Evolutionary conservation across 495 filamentous ascomycete genomes (phyloP).

Genomic region (Penicillium chermesinum): DNA sequence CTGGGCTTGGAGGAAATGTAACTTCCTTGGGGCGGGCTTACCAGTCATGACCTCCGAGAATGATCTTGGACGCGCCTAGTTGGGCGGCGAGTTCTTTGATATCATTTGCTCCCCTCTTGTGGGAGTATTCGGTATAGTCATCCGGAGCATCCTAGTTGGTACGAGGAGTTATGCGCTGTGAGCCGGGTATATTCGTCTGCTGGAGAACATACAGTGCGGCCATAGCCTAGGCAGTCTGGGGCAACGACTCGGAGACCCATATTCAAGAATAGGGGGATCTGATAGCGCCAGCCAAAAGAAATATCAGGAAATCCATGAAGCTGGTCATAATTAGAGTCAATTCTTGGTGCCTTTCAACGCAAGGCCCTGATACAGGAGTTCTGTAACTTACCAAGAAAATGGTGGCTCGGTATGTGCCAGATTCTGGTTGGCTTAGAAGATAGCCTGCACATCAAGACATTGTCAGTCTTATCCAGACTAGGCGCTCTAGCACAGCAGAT

Average conservation of each 20-base stretch:
- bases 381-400: conserved; percentile 55
- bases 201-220: conserved; percentile 52
- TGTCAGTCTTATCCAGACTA: not conserved
- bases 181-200: not conserved
- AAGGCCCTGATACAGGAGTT: not conserved
- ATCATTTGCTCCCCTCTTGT: conserved; percentile 66
- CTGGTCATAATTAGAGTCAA: conserved; percentile 20
- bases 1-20: too few species aligned
- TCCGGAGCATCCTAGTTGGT: conserved; percentile 50
- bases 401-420: conserved; percentile 51
- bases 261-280: conserved; percentile 71
- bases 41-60: conserved; percentile 88
- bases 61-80: conserved; percentile 53
- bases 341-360: not conserved
- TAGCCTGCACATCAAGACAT: conserved; percentile 45
- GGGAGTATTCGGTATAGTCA: conserved; percentile 54
- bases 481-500: not conserved
- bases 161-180: too few species aligned
- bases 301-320: conserved; percentile 67
- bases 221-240: conserved; percentile 78
- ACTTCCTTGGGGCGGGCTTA: conserved; percentile 40
- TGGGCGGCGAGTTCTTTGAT: conserved; percentile 59
- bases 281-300: conserved; percentile 70
- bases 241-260: conserved; percentile 67
- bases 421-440: conserved; percentile 55